phyloP scores from a whole-genome alignment of 192 early-diverging fungal species.

The Phlyctochytrium planicorne region DNA sequence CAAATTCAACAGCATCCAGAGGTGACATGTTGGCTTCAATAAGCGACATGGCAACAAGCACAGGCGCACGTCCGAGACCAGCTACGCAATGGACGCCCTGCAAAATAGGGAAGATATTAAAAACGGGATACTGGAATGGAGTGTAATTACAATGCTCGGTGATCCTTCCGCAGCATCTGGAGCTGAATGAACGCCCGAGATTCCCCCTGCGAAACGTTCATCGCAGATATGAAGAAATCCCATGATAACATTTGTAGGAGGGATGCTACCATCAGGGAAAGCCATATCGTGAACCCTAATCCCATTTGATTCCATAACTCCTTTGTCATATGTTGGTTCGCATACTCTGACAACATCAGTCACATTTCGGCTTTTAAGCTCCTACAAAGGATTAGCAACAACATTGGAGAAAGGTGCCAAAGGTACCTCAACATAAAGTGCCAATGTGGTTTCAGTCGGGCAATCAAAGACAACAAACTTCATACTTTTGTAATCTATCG shows the following conservation, averaged over 20 bases:
- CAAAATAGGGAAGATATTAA: background rate
- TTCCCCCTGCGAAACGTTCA: conserved; percentile 41
- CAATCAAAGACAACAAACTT: conserved; percentile 80
- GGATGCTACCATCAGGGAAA: conserved; percentile 40
- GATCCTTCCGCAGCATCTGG: conserved; percentile 10
- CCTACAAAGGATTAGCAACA: conserved; percentile 33
- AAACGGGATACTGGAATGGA: conserved; percentile 32
- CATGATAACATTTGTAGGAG: conserved; percentile 57
- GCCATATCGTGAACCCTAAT: conserved; percentile 56
- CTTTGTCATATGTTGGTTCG: conserved; percentile 76
- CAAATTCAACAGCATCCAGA: conserved; percentile 70
- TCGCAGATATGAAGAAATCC: conserved; percentile 71
- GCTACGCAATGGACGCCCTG: conserved; percentile 79
- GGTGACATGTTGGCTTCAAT: conserved; percentile 73
- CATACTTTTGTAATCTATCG: conserved; percentile 64
- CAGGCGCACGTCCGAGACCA: conserved; percentile 59
- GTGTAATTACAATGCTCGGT: background rate
- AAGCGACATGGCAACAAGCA: conserved; percentile 76
- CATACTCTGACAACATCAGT: conserved; percentile 83
- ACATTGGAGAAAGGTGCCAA: conserved; percentile 1
- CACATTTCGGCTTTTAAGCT: conserved; percentile 63
- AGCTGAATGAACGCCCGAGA: background rate
- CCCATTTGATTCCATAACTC: conserved; percentile 48
- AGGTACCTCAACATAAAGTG: conserved; percentile 64
- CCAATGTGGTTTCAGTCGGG: conserved; percentile 68